These are phyloP conservation scores for Leccinum pellstonianum DNA, from an alignment of 768 basidiomycete species.

Conservation along the genomic window DNA sequence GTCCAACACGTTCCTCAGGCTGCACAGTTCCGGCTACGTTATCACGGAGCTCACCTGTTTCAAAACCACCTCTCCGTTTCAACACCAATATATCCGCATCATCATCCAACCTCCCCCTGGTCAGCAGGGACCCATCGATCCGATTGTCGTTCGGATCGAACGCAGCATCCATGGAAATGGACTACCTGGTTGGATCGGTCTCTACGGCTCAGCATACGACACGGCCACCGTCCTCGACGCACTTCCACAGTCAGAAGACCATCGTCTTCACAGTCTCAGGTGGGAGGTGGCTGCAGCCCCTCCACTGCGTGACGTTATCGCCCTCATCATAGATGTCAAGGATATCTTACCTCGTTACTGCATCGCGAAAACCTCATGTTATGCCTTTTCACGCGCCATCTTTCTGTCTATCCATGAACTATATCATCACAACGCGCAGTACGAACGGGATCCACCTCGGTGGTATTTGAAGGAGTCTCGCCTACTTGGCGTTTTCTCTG, in stretches of 20 bases:
- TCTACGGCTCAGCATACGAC: neutral
- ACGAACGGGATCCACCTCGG: neutral
- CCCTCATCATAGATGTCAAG: neutral
- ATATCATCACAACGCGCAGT: neutral
- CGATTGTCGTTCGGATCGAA: neutral
- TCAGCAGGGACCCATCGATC: neutral
- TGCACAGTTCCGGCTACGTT: neutral
- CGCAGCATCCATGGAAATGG: neutral
- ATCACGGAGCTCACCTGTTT: neutral
- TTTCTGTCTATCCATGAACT: neutral
- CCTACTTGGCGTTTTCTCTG: neutral
- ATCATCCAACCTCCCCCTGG: neutral
- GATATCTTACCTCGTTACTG: accelerated
- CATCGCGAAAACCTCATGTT: neutral
- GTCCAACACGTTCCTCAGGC: neutral
- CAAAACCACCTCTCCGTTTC: neutral
- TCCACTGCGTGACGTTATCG: neutral
- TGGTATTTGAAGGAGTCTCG: neutral
- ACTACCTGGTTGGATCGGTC: neutral
- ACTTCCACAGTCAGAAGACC: neutral
- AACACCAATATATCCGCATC: neutral
- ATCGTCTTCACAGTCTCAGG: neutral
- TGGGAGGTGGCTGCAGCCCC: neutral
- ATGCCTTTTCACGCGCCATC: neutral
- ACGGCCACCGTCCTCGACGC: neutral